A percentile compares a stretch with the other conserved stretches of the same genome.
These are phyloP conservation scores for Singerocomus inundabilis DNA, from an alignment of 1,284 basidiomycete species.

Conservation along the genomic window DNA sequence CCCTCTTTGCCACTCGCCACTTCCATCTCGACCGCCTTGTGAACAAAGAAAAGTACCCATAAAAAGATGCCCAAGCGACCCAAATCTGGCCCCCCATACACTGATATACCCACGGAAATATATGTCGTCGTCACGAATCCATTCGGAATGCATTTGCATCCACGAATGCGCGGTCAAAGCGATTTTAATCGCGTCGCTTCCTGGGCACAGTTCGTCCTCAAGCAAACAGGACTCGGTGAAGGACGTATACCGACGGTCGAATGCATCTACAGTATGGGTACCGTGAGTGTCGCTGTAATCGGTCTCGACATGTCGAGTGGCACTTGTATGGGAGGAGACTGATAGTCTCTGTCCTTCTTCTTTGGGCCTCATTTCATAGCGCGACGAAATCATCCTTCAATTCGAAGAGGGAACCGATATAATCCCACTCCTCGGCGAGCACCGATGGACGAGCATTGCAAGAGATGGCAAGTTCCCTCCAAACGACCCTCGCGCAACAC, in stretches of 20 bases:
- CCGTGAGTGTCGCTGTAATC: slow-evolving; percentile 21
- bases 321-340: neutral
- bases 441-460: slow-evolving; percentile 22
- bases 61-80: slow-evolving; percentile 19
- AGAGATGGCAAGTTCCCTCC: neutral
- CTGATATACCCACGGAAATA: slow-evolving; percentile 18
- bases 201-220: slow-evolving; percentile 28
- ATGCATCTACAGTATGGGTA: slow-evolving; percentile 31
- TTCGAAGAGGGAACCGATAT: slow-evolving; percentile 25
- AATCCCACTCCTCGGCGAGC: slow-evolving; percentile 30
- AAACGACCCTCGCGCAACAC: slow-evolving; percentile 18
- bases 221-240: slow-evolving; percentile 16
- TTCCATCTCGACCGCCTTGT: neutral
- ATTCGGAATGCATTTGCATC: slow-evolving; percentile 18
- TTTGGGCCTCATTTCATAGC: slow-evolving; percentile 14
- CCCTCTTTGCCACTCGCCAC: neutral
- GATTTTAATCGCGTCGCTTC: slow-evolving; percentile 26
- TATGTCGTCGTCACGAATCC: slow-evolving; percentile 29
- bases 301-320: neutral
- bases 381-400: slow-evolving; percentile 32
- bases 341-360: neutral
- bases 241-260: slow-evolving; percentile 19
- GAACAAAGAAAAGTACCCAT: neutral
- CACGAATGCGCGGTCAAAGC: slow-evolving; percentile 5
- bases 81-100: slow-evolving; percentile 31